Conservation (phyloP, 2,329 filamentous ascomycete genomes). For the Tetracladium maxilliforme region DNA sequence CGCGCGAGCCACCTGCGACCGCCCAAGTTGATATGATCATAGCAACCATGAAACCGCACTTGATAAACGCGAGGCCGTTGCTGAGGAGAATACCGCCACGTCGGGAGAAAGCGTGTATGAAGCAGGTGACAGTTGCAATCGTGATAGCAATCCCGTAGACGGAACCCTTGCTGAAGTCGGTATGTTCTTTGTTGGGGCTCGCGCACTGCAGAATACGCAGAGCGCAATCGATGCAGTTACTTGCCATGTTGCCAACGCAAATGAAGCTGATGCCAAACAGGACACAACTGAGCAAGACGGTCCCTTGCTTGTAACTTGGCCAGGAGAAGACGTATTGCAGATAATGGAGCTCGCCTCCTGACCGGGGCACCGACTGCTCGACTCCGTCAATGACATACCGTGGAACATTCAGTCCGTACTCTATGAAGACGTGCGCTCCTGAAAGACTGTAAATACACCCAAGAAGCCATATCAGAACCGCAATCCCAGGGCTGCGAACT, state of each 20-base stretch:
- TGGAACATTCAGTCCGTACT: slow-evolving; percentile 30
- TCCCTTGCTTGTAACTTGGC: slow-evolving; percentile 9
- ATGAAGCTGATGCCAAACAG: slow-evolving; percentile 28
- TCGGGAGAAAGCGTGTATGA: slow-evolving; percentile 31
- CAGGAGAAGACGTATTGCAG: slow-evolving; percentile 28
- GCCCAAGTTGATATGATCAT: slow-evolving; percentile 25
- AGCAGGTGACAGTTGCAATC: slow-evolving; percentile 24
- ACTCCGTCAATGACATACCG: slow-evolving; percentile 21
- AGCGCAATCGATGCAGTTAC: slow-evolving; percentile 31
- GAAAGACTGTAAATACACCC: slow-evolving; percentile 21
- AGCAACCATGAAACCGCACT: slow-evolving; percentile 28
- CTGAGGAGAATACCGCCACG: slow-evolving; percentile 33
- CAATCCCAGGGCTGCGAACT: no score
- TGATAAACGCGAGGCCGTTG: slow-evolving; percentile 33
- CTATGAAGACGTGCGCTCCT: slow-evolving; percentile 21
- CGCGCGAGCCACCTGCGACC: no score
- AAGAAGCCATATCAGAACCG: slow-evolving; percentile 23
- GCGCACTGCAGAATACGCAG: slow-evolving; percentile 22
- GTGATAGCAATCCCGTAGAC: slow-evolving; percentile 31
- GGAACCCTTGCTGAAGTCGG: slow-evolving; percentile 13
- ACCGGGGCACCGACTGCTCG: slow-evolving; percentile 25
- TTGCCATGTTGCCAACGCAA: slow-evolving; percentile 31
- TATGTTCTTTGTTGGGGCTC: no score
- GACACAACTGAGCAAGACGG: slow-evolving; percentile 19
- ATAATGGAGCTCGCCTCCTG: slow-evolving; percentile 32